Conservation (phyloP, 2,329 filamentous ascomycete genomes). For the Paraphaeosphaeria minitans region DNA sequence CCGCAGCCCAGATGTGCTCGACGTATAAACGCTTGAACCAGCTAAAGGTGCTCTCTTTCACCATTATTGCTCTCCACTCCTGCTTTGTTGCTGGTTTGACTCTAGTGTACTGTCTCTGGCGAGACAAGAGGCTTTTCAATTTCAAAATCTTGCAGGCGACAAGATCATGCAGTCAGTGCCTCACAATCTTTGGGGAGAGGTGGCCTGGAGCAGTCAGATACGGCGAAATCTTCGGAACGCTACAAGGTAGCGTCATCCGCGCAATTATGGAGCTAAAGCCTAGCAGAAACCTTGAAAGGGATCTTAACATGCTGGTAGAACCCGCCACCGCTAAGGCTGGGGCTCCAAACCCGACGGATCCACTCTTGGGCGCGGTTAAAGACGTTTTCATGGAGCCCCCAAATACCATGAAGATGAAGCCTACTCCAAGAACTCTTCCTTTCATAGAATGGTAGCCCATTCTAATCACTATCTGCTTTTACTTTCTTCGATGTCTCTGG, state of each 20-base stretch:
- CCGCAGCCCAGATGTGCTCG: conserved; percentile 30
- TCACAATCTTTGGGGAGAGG: conserved; percentile 35
- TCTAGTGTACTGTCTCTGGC: conserved; percentile 35
- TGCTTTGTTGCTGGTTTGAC: conserved; percentile 35
- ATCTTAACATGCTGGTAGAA: conserved; percentile 15
- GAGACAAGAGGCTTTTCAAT: conserved; percentile 28
- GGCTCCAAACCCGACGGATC: conserved; percentile 9
- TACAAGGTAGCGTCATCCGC: conserved; percentile 27
- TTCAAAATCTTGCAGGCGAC: conserved; percentile 35
- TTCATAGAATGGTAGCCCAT: background rate
- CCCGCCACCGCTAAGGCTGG: background rate
- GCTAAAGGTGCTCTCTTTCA: conserved; percentile 32
- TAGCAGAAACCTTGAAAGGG: conserved; percentile 11
- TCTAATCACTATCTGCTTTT: background rate
- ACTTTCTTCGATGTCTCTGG: background rate
- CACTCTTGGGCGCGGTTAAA: conserved; percentile 31
- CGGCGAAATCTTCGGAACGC: conserved; percentile 34
- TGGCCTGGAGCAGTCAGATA: conserved; percentile 36
- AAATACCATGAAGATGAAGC: background rate
- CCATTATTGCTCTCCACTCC: conserved; percentile 34
- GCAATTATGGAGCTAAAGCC: conserved; percentile 19
- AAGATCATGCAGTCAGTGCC: conserved; percentile 29
- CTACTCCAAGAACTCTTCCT: background rate
- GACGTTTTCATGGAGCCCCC: conserved; percentile 33
- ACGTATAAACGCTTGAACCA: conserved; percentile 33